phyloP scores from a whole-genome alignment of 805 yeast species.

The Metahyphopichia silvanorum region DNA sequence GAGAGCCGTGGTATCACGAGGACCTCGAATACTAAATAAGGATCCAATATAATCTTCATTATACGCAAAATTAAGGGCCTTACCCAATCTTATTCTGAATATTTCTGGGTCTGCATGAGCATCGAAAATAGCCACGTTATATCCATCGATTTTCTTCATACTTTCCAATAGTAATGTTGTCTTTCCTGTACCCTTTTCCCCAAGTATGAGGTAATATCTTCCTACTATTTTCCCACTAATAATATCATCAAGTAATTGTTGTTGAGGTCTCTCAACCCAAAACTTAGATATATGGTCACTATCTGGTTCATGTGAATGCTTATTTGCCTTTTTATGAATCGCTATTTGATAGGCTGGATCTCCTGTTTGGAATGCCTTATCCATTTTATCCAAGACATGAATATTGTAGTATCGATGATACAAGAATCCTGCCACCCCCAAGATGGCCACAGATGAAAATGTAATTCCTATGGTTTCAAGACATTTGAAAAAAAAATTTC shows the following conservation, averaged over 20 bases:
- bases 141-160: conserved; percentile 59
- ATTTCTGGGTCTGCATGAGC: conserved; percentile 87
- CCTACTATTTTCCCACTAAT: conserved; percentile 64
- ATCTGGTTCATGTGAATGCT: conserved; percentile 16
- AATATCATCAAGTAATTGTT: conserved; percentile 58
- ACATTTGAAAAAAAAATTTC: conserved; percentile 38
- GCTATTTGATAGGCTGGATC: conserved; percentile 62
- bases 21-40: conserved; percentile 75
- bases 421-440: conserved; percentile 68
- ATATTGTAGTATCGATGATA: conserved; percentile 61
- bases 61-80: conserved; percentile 68
- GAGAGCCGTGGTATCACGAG: conserved; percentile 79
- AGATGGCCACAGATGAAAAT: conserved; percentile 60
- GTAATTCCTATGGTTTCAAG: conserved; percentile 72
- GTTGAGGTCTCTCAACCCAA: conserved; percentile 76
- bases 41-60: conserved; percentile 84
- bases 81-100: conserved; percentile 71
- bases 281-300: conserved; percentile 26
- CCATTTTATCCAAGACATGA: conserved; percentile 64
- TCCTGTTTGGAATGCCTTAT: conserved; percentile 61
- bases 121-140: conserved; percentile 66
- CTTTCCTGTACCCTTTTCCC: conserved; percentile 87
- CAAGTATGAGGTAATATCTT: conserved; percentile 67
- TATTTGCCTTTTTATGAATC: conserved; percentile 45
- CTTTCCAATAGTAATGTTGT: conserved; percentile 72